phyloP scores from a whole-genome alignment of 2,329 filamentous ascomycete species.

The Xylariaceae sp. region DNA sequence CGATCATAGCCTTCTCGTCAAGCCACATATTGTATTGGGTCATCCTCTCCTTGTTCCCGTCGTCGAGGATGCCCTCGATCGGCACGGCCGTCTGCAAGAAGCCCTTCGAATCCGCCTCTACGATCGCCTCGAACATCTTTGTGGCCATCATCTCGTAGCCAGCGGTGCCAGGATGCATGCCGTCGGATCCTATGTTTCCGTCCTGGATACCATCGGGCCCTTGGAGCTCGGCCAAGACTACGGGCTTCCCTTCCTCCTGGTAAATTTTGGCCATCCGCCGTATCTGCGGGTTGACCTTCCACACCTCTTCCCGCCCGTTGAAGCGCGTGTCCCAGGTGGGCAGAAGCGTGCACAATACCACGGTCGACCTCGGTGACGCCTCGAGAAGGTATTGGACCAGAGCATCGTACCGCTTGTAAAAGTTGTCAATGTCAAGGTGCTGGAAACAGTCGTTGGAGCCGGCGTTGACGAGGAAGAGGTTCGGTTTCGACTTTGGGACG shows the following conservation, averaged over 20 bases:
- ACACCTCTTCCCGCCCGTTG: slow-evolving; percentile 25
- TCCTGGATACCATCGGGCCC: slow-evolving; percentile 25
- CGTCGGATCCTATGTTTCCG: slow-evolving; percentile 20
- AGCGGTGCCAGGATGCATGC: slow-evolving; percentile 24
- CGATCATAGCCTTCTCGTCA: slow-evolving; percentile 18
- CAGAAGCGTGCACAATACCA: slow-evolving; percentile 23
- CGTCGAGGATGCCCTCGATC: slow-evolving; percentile 22
- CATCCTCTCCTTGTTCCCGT: slow-evolving; percentile 23
- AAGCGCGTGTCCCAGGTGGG: slow-evolving; percentile 25
- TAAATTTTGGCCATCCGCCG: slow-evolving; percentile 24
- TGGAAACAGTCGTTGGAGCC: slow-evolving; percentile 29
- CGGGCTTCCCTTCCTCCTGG: slow-evolving; percentile 19
- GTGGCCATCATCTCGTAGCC: slow-evolving; percentile 28
- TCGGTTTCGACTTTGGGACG: slow-evolving; percentile 22
- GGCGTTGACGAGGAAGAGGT: slow-evolving; percentile 28
- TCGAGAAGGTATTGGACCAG: slow-evolving; percentile 24
- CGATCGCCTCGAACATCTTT: slow-evolving; percentile 24
- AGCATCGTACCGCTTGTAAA: slow-evolving; percentile 24
- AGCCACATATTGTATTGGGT: slow-evolving; percentile 17
- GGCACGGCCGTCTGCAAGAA: slow-evolving; percentile 22
- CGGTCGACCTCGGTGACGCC: slow-evolving; percentile 23
- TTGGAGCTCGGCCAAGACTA: slow-evolving; percentile 27
- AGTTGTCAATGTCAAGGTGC: slow-evolving; percentile 25
- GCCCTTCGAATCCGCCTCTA: slow-evolving; percentile 24
- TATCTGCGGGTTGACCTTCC: slow-evolving; percentile 24